Base-by-base conservation (phyloP, 305 asterid genomes). In the Fraxinus sp. region DNA sequence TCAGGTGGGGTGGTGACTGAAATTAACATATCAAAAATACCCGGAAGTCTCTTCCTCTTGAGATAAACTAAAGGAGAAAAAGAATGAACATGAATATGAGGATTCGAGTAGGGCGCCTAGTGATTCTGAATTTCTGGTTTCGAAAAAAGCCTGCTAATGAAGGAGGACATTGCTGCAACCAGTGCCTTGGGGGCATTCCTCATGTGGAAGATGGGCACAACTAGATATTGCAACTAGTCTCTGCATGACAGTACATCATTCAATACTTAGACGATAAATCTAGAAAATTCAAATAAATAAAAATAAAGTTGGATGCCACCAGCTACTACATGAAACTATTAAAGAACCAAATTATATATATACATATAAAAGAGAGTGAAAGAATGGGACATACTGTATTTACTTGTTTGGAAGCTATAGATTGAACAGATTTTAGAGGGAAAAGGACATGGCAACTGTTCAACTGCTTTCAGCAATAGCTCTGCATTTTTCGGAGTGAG, bases 121-220 rank as follows among this genome's bases (percentile, higher is more conserved):
- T 13, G 57, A 46, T 13, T 46, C 11, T 46, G 57, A 46, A 46
- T 46, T 46, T 43, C 55, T 43, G 55, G 55, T 43, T 43, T 43
- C 4, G 16, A 13, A 43, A 11, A 43, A 43, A 43, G 55, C 55
- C n/a, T 43, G 55, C 55, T 43, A 43, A 43, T 43, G 52, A 2
- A 2, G 55, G 55, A 3, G 4, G 16, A 13, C 55, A 11, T 43
- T 13, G 55, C 55, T 0, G 55, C 55, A 13, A 43, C 5, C 55
- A 95, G 86, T 49, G 93, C 98, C 89, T 90, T 92, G 33, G 46
- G 98, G 95, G 81, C 98, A 95, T 83, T 95, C 98, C 92, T 95
- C 98, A 3, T 92, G 98, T 5, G 98, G 98, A 78, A 95, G 97
- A 88, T 91, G 98, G 84, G 96, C 98, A 79, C 98, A 93, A 66